Base-by-base conservation (phyloP, 129 eudicot species). In the Artemisia argyi region DNA sequence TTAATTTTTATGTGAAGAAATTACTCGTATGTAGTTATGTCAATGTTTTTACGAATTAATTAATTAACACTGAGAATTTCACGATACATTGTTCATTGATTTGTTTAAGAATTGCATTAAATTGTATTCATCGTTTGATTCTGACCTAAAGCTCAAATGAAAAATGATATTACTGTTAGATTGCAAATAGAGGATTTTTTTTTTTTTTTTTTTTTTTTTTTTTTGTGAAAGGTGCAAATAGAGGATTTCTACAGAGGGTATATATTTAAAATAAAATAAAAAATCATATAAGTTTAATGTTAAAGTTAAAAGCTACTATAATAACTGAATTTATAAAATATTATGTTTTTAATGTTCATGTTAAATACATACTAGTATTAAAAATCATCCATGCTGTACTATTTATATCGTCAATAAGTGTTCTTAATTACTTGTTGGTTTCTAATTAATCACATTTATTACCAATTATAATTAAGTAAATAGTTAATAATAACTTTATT, bases 1-100 rank as follows among this genome's bases (percentile, higher is more conserved):
- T n/a, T n/a, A n/a, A n/a, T n/a, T n/a, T n/a, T n/a, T 12, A 13
- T 62, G 81, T 61, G 76, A 69, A 77, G 44, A 11, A 59, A 50
- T 39, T 39, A 39, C 11, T 39, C 11, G 10, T 39, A 39, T 39
- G 46, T 39, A 39, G 35, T 61, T 62, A 50, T 70, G 80, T 68
- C 26, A 68, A 76, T 58, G 35, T 71, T 50, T 73, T 65, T 26
- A 14, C 39, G 26, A 69, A 68, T 64, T n/a, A 50, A n/a, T n/a
- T n/a, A n/a, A 19, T 60, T 62, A 70, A 70, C 76, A 62, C 53
- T 48, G 69, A 56, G 50, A 67, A 48, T 68, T 67, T 48, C 50
- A 55, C 5, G 30, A 52, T 76, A 60, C 42, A 61, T 68, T 60
- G 13, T 30, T 49, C 20, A 16, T 39, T 39, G 9, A 7, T 39